A percentile compares a stretch with the other conserved stretches of the same genome.
phyloP scores from a whole-genome alignment of 2,329 filamentous ascomycete genomes.

The Fusarium hostae region DNA sequence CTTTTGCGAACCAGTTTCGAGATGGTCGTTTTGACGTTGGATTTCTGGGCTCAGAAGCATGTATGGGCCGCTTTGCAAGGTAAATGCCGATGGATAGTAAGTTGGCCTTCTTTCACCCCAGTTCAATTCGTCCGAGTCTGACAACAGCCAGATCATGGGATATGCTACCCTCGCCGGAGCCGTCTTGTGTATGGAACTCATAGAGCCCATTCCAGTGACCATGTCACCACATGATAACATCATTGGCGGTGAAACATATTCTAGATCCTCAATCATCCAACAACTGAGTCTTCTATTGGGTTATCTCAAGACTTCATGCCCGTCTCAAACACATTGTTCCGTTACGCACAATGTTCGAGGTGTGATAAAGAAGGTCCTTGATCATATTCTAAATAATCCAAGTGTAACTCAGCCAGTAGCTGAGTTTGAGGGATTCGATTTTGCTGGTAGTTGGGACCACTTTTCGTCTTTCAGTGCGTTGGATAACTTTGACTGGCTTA shows the following conservation, averaged over 20 bases:
- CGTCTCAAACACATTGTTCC: not conserved
- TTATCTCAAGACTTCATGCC: not conserved
- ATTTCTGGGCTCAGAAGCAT: not conserved
- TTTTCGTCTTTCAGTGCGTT: not conserved
- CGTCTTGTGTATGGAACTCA: not conserved
- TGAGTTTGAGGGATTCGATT: not conserved
- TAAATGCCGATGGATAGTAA: not conserved
- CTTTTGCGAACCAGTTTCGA: not conserved
- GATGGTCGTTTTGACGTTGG: not conserved
- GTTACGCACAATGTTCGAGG: not conserved
- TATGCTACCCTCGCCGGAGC: not conserved
- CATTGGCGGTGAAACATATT: not conserved
- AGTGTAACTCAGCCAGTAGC: rapidly evolving
- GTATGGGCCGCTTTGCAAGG: not conserved
- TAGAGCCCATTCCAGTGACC: not conserved
- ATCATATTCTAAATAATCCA: not conserved
- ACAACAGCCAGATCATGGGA: not conserved
- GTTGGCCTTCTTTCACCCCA: not conserved
- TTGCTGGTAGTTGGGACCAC: not conserved
- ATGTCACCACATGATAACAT: rapidly evolving
- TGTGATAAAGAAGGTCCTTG: not conserved
- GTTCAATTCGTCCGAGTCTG: not conserved
- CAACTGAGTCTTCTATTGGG: not conserved
- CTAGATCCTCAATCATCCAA: not conserved
- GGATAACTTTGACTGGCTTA: not conserved